Evolutionary conservation across 768 basidiomycete genomes (phyloP), one percentile per base, ranked within the genome.

Genomic region (Fistulinella prunicolor): DNA sequence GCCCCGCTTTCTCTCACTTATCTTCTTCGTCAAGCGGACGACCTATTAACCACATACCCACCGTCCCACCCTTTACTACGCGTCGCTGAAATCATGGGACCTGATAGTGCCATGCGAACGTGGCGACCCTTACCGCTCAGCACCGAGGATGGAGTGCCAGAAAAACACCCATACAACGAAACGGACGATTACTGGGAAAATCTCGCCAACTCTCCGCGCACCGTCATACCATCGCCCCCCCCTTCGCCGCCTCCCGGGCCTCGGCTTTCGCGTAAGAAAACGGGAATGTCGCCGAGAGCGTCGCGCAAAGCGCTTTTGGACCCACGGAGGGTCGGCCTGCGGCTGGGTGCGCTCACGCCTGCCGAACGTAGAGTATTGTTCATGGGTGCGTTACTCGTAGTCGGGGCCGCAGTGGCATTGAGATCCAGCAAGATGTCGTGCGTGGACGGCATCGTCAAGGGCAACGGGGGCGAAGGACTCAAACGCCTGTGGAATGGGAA

Each of bases 81-180:
- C 3, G 68, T 88, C 14, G 66, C 75, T 6, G 68, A 72, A 23
- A 86, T 86, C 40, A 81, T 92, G 77, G 89, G 89, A 9, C 86
- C 85, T 1, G 82, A 86, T 57, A 89, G 86, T 58, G 85, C 79
- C 30, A 70, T 89, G 42, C 79, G 76, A 62, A 90, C 89, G 9
- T 92, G 88, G 88, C 56, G 49, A 42, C 53, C 60, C 37, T 47
- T 48, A 26, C 71, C 73, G 29, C 69, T 65, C 17, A 57, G 51
- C 14, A 16, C 50, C 20, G 44, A 41, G 28, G 44, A 57, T 26
- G 46, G 47, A n/a, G 20, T 43, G 50, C 56, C 58, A 30, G 50
- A 69, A 60, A 58, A 65, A 56, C 47, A 47, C 45, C 40, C 39
- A 6, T 56, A 54, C 42, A n/a, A 51, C 36, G 47, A 60, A 26